These are phyloP conservation scores for Pichia cephalocereana DNA, from an alignment of 805 yeast genomes.

Conservation along the genomic window DNA sequence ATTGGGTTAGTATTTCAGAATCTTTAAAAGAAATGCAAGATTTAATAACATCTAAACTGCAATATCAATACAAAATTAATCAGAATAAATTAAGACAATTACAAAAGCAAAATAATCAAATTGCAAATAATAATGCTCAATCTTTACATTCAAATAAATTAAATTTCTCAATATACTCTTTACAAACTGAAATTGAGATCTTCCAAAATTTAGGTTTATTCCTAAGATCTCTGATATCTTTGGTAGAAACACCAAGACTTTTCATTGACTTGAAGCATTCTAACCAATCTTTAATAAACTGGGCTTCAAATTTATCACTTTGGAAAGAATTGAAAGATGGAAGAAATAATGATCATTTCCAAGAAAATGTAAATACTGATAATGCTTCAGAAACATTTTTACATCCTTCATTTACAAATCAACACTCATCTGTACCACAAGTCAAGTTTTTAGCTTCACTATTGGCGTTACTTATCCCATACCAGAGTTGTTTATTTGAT, in stretches of 20 bases:
- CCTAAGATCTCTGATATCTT: constrained; percentile 30
- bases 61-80: constrained; percentile 23
- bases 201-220: constrained; percentile 28
- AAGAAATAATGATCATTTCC: neutral
- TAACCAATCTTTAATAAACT: constrained; percentile 33
- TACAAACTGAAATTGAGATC: constrained; percentile 39
- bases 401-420: neutral
- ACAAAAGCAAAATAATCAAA: constrained; percentile 1
- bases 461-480: constrained; percentile 36
- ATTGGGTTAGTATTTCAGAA: constrained; percentile 40
- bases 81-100: neutral
- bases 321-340: constrained; percentile 52
- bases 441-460: constrained; percentile 36
- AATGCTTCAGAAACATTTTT: neutral
- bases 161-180: constrained; percentile 27
- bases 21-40: constrained; percentile 32
- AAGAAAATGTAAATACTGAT: neutral
- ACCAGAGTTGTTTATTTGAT: constrained; percentile 25
- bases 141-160: constrained; percentile 15
- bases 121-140: neutral
- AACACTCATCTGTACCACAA: neutral
- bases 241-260: constrained; percentile 38
- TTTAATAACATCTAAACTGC: constrained; percentile 21
- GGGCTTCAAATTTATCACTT: constrained; percentile 43
- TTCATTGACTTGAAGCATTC: constrained; percentile 33